Evolutionary conservation across 768 basidiomycete species (phyloP).

Genomic region (Phylloporus sp.): DNA sequence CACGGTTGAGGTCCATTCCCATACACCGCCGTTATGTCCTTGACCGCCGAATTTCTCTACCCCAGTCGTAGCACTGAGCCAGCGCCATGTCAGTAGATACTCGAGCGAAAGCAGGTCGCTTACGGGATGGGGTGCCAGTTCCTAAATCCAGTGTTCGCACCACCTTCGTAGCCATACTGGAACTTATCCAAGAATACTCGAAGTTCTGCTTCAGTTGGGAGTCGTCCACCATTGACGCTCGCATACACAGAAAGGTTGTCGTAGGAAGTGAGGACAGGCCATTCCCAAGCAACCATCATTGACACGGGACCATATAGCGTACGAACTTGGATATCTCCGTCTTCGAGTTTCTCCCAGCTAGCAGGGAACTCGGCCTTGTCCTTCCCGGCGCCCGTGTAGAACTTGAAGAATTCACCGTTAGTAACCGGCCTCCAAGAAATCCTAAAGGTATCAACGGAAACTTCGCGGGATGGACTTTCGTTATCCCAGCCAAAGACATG

Average conservation of each 20-base stretch:
- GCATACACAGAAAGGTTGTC: constrained; percentile 78
- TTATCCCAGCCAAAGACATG: constrained; percentile 96
- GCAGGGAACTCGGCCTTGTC: constrained; percentile 34
- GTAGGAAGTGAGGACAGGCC: constrained; percentile 83
- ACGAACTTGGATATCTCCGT: constrained; percentile 49
- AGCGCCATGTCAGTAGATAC: background rate
- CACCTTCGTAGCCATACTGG: constrained; percentile 67
- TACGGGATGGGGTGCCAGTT: constrained; percentile 94
- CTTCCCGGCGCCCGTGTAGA: constrained; percentile 45
- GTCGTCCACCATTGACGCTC: constrained; percentile 80
- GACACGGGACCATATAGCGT: constrained; percentile 83
- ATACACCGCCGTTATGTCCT: constrained; percentile 91
- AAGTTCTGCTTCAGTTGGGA: constrained; percentile 89
- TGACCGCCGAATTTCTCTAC: constrained; percentile 43
- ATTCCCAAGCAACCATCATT: constrained; percentile 70
- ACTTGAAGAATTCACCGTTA: constrained; percentile 79
- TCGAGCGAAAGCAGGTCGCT: constrained; percentile 27
- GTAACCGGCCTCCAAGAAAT: constrained; percentile 85
- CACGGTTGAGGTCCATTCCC: constrained; percentile 94
- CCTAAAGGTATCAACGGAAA: constrained; percentile 62
- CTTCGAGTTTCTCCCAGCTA: constrained; percentile 19
- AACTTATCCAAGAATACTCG: constrained; percentile 73
- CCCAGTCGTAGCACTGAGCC: constrained; percentile 62
- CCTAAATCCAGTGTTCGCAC: constrained; percentile 79
- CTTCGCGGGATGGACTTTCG: constrained; percentile 65